phyloP scores from a whole-genome alignment of 164 flowering plant genomes.

The Vitis cinerea region DNA sequence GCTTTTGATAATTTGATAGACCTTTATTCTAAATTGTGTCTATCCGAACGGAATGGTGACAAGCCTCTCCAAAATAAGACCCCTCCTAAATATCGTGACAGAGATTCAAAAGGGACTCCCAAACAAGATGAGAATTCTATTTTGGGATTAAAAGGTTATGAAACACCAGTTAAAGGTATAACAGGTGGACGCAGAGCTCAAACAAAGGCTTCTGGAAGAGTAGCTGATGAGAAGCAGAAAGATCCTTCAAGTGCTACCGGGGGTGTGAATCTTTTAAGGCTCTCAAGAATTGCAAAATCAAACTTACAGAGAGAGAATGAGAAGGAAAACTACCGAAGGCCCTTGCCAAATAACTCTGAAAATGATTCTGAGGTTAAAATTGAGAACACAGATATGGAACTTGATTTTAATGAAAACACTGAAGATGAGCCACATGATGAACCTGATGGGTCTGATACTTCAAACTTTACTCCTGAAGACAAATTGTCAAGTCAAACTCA shows the following conservation, averaged over 20 bases:
- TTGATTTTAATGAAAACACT: conserved; percentile 85
- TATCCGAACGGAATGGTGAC: conserved; percentile 78
- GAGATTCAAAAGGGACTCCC: conserved; percentile 38
- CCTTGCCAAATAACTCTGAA: conserved; percentile 60
- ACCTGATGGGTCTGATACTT: conserved; percentile 56
- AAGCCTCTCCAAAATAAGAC: conserved; percentile 59
- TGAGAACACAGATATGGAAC: conserved; percentile 97
- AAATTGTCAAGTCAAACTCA: conserved; percentile 36
- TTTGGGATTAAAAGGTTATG: conserved; percentile 43
- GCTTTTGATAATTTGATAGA: conserved; percentile 79
- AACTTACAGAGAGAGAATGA: conserved; percentile 90
- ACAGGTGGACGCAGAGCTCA: conserved; percentile 52
- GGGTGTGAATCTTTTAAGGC: conserved; percentile 78
- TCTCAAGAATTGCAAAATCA: conserved; percentile 93
- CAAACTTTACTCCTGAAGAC: conserved; percentile 32
- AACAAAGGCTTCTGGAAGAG: conserved; percentile 52
- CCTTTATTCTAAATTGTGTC: conserved; percentile 51
- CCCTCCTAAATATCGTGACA: conserved; percentile 63
- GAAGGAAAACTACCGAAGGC: conserved; percentile 93
- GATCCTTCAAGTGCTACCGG: conserved; percentile 50
- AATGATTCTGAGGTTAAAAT: conserved; percentile 88
- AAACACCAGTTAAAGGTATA: conserved; percentile 62
- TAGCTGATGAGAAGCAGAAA: conserved; percentile 56
- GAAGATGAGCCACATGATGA: conserved; percentile 83
- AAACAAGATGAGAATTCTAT: conserved; percentile 62